Evolutionary conservation across 2,329 filamentous ascomycete species (phyloP).

Genomic region (Chaetomium sp.): DNA sequence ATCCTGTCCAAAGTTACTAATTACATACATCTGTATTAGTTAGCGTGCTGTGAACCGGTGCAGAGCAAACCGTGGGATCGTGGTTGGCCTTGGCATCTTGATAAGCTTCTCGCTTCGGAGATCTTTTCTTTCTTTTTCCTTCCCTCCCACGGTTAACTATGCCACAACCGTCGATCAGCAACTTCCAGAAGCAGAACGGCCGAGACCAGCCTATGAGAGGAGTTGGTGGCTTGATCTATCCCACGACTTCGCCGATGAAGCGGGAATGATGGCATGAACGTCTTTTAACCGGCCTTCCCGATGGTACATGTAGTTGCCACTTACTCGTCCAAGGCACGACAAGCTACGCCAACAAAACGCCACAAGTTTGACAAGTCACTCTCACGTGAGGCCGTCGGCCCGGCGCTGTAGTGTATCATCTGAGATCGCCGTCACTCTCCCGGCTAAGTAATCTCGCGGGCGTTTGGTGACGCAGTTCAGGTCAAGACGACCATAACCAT

Average conservation of each 20-base stretch:
- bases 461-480: neutral
- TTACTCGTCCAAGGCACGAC: neutral
- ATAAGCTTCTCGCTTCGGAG: constrained; percentile 26
- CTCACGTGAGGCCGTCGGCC: neutral
- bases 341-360: neutral
- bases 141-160: constrained; percentile 3
- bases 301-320: neutral
- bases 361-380: neutral
- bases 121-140: constrained; percentile 13
- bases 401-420: neutral
- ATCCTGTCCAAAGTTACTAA: neutral
- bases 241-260: neutral
- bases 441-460: neutral
- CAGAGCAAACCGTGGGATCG: neutral
- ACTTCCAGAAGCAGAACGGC: constrained; percentile 13
- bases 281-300: neutral
- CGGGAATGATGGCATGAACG: neutral
- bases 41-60: neutral
- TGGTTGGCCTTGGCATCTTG: constrained; percentile 19
- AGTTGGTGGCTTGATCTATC: neutral
- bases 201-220: neutral
- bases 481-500: neutral
- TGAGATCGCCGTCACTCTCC: neutral
- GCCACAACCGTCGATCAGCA: constrained; percentile 15
- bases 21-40: no score